Conservation (phyloP, 768 basidiomycete genomes). For the Polyporus arcularius region DNA sequence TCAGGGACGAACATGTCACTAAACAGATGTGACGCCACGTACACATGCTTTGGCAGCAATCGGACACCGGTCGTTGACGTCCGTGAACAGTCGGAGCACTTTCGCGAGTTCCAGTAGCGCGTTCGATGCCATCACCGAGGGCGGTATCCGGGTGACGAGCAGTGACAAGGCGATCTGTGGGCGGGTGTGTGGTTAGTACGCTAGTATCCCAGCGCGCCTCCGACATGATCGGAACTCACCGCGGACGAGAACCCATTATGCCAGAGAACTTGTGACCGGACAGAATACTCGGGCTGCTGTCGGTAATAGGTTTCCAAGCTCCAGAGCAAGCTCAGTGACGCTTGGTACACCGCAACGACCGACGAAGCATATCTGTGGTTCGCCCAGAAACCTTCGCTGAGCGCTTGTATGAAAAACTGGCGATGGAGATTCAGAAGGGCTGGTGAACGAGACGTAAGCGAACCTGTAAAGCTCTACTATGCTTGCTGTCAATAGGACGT, state of each 20-base stretch:
- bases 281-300: slow-evolving; percentile 60
- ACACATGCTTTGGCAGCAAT: slow-evolving; percentile 63
- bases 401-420: slow-evolving; percentile 65
- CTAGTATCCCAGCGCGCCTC: neutral
- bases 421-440: slow-evolving; percentile 70
- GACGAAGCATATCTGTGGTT: slow-evolving; percentile 67
- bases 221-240: slow-evolving; percentile 41
- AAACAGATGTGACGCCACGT: slow-evolving; percentile 24
- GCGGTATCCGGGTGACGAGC: slow-evolving; percentile 63
- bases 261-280: slow-evolving; percentile 73
- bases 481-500: slow-evolving; percentile 18
- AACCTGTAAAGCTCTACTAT: neutral
- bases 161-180: slow-evolving; percentile 60
- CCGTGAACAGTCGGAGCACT: slow-evolving; percentile 56
- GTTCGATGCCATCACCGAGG: slow-evolving; percentile 54
- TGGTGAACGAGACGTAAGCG: slow-evolving; percentile 24
- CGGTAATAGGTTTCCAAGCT: slow-evolving; percentile 57
- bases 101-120: slow-evolving; percentile 64
- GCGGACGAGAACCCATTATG: slow-evolving; percentile 73
- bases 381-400: slow-evolving; percentile 61
- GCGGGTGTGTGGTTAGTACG: neutral
- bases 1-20: neutral
- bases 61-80: slow-evolving; percentile 58
- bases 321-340: slow-evolving; percentile 58
- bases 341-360: slow-evolving; percentile 66